Conservation (phyloP, 352 stramenopile genomes). For the Phytophthora sansomeana region DNA sequence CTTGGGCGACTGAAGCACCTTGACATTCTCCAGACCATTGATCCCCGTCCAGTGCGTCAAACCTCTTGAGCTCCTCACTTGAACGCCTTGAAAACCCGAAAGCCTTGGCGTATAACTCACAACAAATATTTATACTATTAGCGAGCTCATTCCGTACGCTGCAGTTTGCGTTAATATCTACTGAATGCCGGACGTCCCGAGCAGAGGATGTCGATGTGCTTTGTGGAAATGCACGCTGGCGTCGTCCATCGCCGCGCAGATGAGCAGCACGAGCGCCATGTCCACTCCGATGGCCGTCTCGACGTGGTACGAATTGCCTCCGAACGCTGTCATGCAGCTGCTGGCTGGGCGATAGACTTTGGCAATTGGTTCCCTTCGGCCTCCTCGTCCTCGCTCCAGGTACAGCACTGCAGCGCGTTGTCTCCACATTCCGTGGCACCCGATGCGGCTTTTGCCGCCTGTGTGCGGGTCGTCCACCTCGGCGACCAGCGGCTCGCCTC, state of each 20-base stretch:
- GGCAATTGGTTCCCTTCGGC: slow-evolving; percentile 38
- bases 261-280: slow-evolving; percentile 38
- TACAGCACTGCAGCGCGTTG: slow-evolving; percentile 45
- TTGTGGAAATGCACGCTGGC: slow-evolving; percentile 40
- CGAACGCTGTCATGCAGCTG: slow-evolving; percentile 30
- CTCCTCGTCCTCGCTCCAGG: slow-evolving; percentile 35
- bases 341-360: slow-evolving; percentile 45
- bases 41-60: slow-evolving; percentile 11
- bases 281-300: slow-evolving; percentile 49
- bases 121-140: slow-evolving; percentile 28
- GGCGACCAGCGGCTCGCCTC: slow-evolving; percentile 41
- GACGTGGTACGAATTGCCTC: slow-evolving; percentile 38
- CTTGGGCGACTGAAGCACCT: slow-evolving; percentile 30
- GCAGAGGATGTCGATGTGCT: slow-evolving; percentile 20
- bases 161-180: not conserved
- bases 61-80: not conserved
- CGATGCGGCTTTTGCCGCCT: slow-evolving; percentile 39
- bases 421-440: slow-evolving; percentile 45
- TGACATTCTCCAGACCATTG: slow-evolving; percentile 4
- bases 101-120: too few species aligned
- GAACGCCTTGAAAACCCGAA: slow-evolving; percentile 8
- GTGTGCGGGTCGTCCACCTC: slow-evolving; percentile 46
- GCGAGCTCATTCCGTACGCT: not conserved
- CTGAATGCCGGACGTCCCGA: not conserved
- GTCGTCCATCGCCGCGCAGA: slow-evolving; percentile 53